These are phyloP conservation scores for Moricandia moricandioides DNA, from an alignment of 345 rosid species.

Conservation along the genomic window DNA sequence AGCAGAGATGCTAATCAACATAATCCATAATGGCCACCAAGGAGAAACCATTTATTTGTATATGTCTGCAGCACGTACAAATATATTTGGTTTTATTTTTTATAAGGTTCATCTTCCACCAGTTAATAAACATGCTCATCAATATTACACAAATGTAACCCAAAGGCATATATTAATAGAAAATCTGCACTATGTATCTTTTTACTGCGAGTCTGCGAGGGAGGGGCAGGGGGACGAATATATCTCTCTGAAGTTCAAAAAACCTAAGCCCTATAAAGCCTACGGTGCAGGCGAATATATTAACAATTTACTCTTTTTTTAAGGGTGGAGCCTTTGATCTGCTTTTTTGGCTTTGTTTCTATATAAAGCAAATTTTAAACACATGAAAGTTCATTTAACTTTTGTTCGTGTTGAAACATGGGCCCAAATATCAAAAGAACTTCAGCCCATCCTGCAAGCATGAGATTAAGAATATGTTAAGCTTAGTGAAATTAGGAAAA, in stretches of 20 bases:
- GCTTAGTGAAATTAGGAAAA: too few species aligned
- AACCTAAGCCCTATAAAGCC: conserved; percentile 37
- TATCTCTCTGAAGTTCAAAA: conserved; percentile 23
- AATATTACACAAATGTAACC: conserved; percentile 18
- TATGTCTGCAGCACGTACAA: neutral
- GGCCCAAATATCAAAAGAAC: too few species aligned
- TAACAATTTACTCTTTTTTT: neutral
- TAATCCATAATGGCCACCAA: conserved; percentile 4
- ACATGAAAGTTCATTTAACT: neutral
- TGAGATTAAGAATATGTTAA: too few species aligned
- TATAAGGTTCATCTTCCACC: conserved; percentile 7
- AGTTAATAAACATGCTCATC: conserved; percentile 7
- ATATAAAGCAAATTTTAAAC: neutral
- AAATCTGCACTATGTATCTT: neutral
- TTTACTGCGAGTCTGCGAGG: conserved; percentile 1
- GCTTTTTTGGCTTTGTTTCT: conserved; percentile 15
- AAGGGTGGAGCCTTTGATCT: neutral
- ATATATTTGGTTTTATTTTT: neutral
- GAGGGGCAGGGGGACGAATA: too few species aligned
- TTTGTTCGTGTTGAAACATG: neutral
- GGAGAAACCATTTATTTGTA: conserved; percentile 8
- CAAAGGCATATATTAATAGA: neutral
- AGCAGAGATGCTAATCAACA: neutral
- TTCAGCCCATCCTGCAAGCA: too few species aligned
- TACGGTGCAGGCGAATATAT: neutral